Evolutionary conservation across 2,329 filamentous ascomycete species (phyloP).

Genomic region (Monilinia polystroma): DNA sequence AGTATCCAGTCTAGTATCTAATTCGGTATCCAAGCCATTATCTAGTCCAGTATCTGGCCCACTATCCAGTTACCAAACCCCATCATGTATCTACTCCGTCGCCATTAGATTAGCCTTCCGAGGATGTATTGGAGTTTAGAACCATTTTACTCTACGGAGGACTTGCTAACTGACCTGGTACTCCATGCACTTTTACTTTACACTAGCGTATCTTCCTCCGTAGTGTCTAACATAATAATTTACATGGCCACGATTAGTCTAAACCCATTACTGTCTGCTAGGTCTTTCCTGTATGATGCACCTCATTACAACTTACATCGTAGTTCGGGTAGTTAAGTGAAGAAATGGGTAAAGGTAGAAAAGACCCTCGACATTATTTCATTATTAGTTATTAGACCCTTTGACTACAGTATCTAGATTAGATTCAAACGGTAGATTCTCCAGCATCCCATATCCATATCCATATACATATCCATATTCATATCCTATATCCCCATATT

Average conservation of each 20-base stretch:
- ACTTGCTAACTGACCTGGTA: too few species aligned
- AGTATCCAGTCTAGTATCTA: too few species aligned
- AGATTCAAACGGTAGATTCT: background rate
- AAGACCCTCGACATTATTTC: background rate
- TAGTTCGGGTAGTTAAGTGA: background rate
- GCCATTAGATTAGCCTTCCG: background rate
- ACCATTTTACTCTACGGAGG: too few species aligned
- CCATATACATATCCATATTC: background rate
- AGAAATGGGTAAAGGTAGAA: background rate
- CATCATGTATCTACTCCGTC: background rate
- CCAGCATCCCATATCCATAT: constrained; percentile 17
- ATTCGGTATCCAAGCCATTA: too few species aligned
- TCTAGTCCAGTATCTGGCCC: too few species aligned
- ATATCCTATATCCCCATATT: background rate
- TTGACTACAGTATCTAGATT: background rate
- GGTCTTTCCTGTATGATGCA: constrained; percentile 4
- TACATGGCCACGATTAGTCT: constrained; percentile 1
- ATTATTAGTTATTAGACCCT: background rate
- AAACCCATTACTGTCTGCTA: background rate
- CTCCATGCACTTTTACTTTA: too few species aligned
- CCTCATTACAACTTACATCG: background rate
- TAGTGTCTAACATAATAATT: background rate
- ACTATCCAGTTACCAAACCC: background rate
- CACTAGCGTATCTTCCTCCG: too few species aligned
- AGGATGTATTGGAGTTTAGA: background rate